These are phyloP conservation scores for Flagelloscypha sp. DNA, from an alignment of 768 basidiomycete genomes.

Conservation along the genomic window DNA sequence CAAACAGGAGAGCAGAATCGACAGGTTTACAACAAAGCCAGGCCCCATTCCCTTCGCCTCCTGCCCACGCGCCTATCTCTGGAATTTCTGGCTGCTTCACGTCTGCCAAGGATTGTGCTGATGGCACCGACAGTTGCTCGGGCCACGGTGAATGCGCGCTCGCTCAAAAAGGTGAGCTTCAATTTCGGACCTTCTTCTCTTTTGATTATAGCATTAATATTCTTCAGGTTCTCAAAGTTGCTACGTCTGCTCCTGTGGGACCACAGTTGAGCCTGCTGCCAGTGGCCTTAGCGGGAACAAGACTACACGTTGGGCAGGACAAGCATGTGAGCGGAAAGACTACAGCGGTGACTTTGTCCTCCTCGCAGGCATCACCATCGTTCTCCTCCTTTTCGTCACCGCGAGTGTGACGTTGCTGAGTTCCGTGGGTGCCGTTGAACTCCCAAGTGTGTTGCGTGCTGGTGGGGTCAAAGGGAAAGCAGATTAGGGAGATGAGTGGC, in stretches of 20 bases:
- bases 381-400: constrained; percentile 54
- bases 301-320: constrained; percentile 66
- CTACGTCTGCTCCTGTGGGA: constrained; percentile 45
- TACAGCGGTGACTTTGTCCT: constrained; percentile 77
- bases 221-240: too few relatives aligned
- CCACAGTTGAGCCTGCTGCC: too few relatives aligned
- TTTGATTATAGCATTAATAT: too few relatives aligned
- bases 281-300: constrained; percentile 36
- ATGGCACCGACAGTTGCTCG: constrained; percentile 59
- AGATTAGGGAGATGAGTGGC: constrained; percentile 29
- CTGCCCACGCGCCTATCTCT: constrained; percentile 47
- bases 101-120: constrained; percentile 44
- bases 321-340: constrained; percentile 70
- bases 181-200: constrained; percentile 41
- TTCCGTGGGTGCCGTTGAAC: constrained; percentile 46
- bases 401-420: constrained; percentile 63
- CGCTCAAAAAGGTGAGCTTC: constrained; percentile 53
- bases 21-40: too few relatives aligned
- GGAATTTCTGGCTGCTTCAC: constrained; percentile 56
- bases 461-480: constrained; percentile 45
- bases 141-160: constrained; percentile 60
- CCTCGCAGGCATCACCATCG: constrained; percentile 58
- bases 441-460: constrained; percentile 71
- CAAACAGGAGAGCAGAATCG: too few relatives aligned
- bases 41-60: constrained; percentile 38